Base-by-base conservation (phyloP, 345 rosid genomes). In the Cochlearia excelsa region DNA sequence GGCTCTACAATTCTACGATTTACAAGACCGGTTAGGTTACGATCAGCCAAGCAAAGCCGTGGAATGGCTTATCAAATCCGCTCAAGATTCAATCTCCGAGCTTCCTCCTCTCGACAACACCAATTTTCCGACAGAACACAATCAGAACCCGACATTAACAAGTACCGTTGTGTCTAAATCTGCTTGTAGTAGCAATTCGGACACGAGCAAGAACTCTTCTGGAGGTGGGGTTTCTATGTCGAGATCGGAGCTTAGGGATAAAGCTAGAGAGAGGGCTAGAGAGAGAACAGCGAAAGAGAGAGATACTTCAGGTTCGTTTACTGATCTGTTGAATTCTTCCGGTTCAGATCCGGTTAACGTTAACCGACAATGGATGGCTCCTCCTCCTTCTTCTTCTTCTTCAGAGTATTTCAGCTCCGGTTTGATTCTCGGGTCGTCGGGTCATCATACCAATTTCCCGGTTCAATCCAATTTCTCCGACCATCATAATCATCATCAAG, bases 11-110 rank as follows among this genome's bases (percentile, higher is more conserved):
- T 93, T 93, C 72, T 93, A 93, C 26, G 97, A 93, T 56, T 76
- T 93, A 0, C 99, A 93, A 71, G 99, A 93, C 47, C 82, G 99
- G 48, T 61, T 93, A 77, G 99, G 99, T 6, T 85, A 75, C 51
- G 97, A 93, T 72, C 99, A 89, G 73, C 99, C 99, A 0, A 93
- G 99, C 59, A 93, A 93, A 77, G 99, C 97, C 0, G 90, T 93
- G 1, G 99, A 89, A 33, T 93, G 99, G 99, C 39, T 93, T n/a
- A 89, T 93, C 54, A 87, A 87, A 73, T 90, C 94, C 0, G 95
- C 99, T 1, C 73, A 87, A 4, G 92, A 89, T 23, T 63, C 99
- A 3, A 93, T 93, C 10, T 57, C 87, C 0, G 99, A 85, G 81
- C 94, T 93, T 51, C 97, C 99, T 65, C 72, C 92, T 0, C 87